Conservation (phyloP, 1,284 basidiomycete genomes). For the Cryptococcus hybrid region DNA sequence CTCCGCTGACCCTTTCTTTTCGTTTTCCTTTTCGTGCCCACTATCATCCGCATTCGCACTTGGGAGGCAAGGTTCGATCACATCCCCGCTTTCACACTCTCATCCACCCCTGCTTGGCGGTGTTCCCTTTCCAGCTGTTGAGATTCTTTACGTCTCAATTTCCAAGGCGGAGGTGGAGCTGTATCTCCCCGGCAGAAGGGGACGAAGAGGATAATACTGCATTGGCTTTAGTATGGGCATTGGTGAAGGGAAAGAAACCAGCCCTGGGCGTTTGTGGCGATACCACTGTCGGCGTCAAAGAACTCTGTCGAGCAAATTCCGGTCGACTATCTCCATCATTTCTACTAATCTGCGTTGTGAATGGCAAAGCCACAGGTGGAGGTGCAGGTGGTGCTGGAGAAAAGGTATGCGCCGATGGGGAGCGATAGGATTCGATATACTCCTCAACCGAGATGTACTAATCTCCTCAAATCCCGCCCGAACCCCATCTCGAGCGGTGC, state of each 20-base stretch:
- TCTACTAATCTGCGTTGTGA: too few relatives aligned
- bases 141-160: constrained; percentile 14
- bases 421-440: constrained; percentile 11
- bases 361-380: too few relatives aligned
- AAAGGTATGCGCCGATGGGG: neutral
- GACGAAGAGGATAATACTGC: constrained; percentile 5
- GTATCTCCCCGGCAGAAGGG: neutral
- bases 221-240: too few relatives aligned
- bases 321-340: too few relatives aligned
- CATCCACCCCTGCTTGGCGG: constrained; percentile 16
- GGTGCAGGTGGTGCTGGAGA: too few relatives aligned
- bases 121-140: constrained; percentile 21
- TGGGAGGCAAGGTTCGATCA: constrained; percentile 13
- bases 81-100: constrained; percentile 21
- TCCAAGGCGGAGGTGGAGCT: neutral
- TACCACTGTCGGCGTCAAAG: too few relatives aligned
- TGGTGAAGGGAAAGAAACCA: too few relatives aligned
- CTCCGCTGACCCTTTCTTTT: neutral
- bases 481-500: constrained; percentile 1
- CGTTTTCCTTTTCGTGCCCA: constrained; percentile 6
- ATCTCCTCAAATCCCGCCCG: constrained; percentile 14
- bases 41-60: neutral
- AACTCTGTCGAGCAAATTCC: too few relatives aligned
- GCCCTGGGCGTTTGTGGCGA: too few relatives aligned
- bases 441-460: constrained; percentile 7